Conservation (phyloP, 306 rosid genomes). For the Cercis canadensis region DNA sequence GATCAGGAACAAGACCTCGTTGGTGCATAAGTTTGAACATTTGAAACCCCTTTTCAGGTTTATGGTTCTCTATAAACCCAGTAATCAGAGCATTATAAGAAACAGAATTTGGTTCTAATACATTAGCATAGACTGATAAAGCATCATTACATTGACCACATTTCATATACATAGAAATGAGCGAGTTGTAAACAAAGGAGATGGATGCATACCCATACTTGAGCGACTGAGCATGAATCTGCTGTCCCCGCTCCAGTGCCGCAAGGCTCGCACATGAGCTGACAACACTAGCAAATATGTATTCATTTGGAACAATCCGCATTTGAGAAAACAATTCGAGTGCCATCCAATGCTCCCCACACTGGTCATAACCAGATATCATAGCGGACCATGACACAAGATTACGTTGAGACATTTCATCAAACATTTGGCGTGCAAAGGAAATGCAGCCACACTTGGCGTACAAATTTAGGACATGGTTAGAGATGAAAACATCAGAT, state of each 20-base stretch:
- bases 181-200: conserved; percentile 53
- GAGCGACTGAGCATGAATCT: conserved; percentile 46
- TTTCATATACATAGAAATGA: conserved; percentile 54
- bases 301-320: conserved; percentile 41
- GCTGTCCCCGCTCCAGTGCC: conserved; percentile 34
- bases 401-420: conserved; percentile 43
- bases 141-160: conserved; percentile 49
- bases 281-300: conserved; percentile 42
- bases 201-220: conserved; percentile 44
- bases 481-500: conserved; percentile 40
- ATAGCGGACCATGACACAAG: conserved; percentile 54
- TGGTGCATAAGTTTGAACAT: conserved; percentile 44
- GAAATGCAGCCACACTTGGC: conserved; percentile 39
- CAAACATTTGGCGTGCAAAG: conserved; percentile 40
- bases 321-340: conserved; percentile 48
- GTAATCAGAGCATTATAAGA: conserved; percentile 50
- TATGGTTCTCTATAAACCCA: conserved; percentile 48
- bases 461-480: conserved; percentile 48
- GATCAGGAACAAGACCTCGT: conserved; percentile 44
- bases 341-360: conserved; percentile 44
- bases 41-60: conserved; percentile 43
- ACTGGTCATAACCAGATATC: conserved; percentile 50
- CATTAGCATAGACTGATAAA: conserved; percentile 36
- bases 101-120: conserved; percentile 34
- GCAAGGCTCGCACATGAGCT: conserved; percentile 47